Conservation (phyloP, 352 stramenopile genomes). For the Globisporangium megalacanthum region DNA sequence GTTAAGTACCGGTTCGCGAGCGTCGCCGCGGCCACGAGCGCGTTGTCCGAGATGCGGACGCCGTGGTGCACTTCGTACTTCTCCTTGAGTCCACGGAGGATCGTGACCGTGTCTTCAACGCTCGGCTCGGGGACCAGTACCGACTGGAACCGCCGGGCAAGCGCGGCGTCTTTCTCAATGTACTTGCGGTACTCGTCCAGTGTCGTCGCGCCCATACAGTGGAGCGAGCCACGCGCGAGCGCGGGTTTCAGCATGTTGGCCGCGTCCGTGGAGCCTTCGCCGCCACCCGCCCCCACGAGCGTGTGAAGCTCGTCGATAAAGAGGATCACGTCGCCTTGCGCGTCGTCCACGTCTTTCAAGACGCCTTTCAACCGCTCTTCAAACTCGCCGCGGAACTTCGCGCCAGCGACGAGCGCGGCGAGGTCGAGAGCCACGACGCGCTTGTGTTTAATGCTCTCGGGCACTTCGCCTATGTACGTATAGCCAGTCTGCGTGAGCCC, state of each 20-base stretch:
- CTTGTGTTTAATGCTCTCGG: slow-evolving; percentile 87
- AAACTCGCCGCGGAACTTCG: slow-evolving; percentile 98
- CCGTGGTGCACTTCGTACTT: slow-evolving; percentile 97
- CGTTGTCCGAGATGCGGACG: slow-evolving; percentile 92
- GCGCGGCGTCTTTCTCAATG: slow-evolving; percentile 98
- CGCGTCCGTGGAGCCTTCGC: slow-evolving; percentile 94
- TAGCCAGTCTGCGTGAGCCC: no score
- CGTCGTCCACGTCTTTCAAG: slow-evolving; percentile 91
- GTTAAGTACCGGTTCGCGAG: slow-evolving; percentile 93
- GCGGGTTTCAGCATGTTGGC: slow-evolving; percentile 98
- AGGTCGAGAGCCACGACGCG: slow-evolving; percentile 93
- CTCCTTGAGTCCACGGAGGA: slow-evolving; percentile 94
- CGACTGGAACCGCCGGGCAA: slow-evolving; percentile 97
- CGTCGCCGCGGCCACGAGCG: slow-evolving; percentile 92
- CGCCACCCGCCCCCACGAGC: slow-evolving; percentile 93
- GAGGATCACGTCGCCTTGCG: slow-evolving; percentile 95
- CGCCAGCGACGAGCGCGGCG: slow-evolving; percentile 94
- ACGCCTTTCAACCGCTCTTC: slow-evolving; percentile 96
- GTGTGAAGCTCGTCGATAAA: slow-evolving; percentile 99
- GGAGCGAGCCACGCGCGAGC: slow-evolving; percentile 94
- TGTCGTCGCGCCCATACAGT: slow-evolving; percentile 97
- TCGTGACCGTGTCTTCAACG: slow-evolving; percentile 94
- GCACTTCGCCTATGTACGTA: slow-evolving; percentile 90
- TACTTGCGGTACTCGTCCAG: slow-evolving; percentile 97
- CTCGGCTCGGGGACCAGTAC: slow-evolving; percentile 93